Evolutionary conservation across 129 eudicot species (phyloP), one percentile per base, ranked within the genome.

Genomic region (Heracleum sosnowskyi): DNA sequence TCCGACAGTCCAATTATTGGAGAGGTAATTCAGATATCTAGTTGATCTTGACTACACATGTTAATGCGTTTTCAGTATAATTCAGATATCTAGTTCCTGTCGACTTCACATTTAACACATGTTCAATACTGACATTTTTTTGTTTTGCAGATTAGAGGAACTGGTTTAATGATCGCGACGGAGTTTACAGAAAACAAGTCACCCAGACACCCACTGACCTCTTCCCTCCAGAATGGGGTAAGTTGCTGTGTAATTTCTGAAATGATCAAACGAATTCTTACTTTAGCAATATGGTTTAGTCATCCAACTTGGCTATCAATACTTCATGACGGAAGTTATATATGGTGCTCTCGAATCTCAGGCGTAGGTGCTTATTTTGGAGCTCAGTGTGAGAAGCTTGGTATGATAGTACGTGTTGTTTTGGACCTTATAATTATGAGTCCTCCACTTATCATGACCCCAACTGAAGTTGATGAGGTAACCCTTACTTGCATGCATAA

Each of bases 391-490:
- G 86, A 91, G 91, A 95, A 95, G 83, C 79, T 88, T 37, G 98
- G 97, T 39, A 95, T 95, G 98, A 69, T 95, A 80, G 97, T 91
- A 15, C 97, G 98, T 41, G 96, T 95, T 70, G 89, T 93, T 42
- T 93, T 92, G 60, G 98, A 95, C 77, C 90, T 69, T 77, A 91
- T 91, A 76, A 88, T 95, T 96, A 91, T 95, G 92, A 91, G 92
- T 76, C 98, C 98, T 41, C 97, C 98, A 5, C 91, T 88, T 68
- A 88, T 90, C 39, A 84, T 90, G 69, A 85, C 90, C 73, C 86
- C 91, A 26, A 81, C 78, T 29, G 90, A 95, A 90, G 80, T 91
- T 72, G 96, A 95, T 10, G 89, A 90, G 96, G 98, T 90, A 49
- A 49, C 2, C n/a, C 57, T n/a, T n/a, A n/a, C n/a, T n/a, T n/a